Evolutionary conservation across 805 yeast species (phyloP).

Genomic region (Ogataea henricii): DNA sequence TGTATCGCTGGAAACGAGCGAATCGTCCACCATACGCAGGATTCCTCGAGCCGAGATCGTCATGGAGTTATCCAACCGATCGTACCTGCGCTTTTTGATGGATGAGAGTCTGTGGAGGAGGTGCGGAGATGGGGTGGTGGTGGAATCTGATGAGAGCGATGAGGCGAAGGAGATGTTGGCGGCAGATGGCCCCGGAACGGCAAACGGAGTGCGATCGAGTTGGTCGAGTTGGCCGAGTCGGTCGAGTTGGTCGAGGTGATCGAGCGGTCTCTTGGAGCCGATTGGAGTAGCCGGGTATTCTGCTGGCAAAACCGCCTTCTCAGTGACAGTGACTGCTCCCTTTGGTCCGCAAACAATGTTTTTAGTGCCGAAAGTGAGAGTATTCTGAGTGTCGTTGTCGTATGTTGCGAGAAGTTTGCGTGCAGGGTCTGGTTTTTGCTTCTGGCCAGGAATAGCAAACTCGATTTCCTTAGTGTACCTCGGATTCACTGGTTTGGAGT

Average conservation of each 20-base stretch:
- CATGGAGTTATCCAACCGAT: constrained; percentile 38
- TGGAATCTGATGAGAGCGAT: constrained; percentile 5
- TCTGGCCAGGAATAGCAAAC: neutral
- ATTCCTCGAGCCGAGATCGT: constrained; percentile 40
- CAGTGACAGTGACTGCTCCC: constrained; percentile 7
- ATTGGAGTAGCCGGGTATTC: constrained; percentile 18
- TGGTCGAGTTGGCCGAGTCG: no score
- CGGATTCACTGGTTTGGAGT: constrained; percentile 11
- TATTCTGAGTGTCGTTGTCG: constrained; percentile 7
- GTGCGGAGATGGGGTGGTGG: constrained; percentile 20
- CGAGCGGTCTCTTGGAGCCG: constrained; percentile 18
- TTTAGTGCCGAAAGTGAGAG: constrained; percentile 14
- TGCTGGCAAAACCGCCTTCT: neutral
- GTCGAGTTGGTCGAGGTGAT: constrained; percentile 15
- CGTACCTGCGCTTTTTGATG: constrained; percentile 28
- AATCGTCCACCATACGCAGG: constrained; percentile 41
- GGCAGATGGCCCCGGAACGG: constrained; percentile 1
- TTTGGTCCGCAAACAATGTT: constrained; percentile 8
- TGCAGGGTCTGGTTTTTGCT: constrained; percentile 14
- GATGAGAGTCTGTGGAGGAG: constrained; percentile 16
- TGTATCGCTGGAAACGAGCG: constrained; percentile 40
- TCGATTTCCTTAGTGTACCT: constrained; percentile 9
- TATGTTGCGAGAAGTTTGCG: constrained; percentile 9
- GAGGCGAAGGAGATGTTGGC: neutral
- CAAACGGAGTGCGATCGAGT: constrained; percentile 15